Evolutionary conservation across 257 asterid genomes (phyloP), one percentile per base, ranked within the genome.

Genomic region (Handroanthus guayacan): DNA sequence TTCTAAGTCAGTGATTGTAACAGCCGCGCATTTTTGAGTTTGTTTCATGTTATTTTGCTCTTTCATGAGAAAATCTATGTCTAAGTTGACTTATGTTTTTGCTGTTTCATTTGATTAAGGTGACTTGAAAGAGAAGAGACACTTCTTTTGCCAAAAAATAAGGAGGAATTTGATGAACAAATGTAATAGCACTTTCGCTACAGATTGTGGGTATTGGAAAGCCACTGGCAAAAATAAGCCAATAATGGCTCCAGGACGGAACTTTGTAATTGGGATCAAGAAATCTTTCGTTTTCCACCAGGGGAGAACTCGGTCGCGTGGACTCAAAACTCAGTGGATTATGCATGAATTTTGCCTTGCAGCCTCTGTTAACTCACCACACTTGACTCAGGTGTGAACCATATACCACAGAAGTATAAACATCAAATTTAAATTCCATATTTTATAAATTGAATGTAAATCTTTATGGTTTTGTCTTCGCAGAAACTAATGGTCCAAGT

Each of bases 161-260:
- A 75, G 44, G 63, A 73, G 61, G 80, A 78, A 69, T 72, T 45
- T 9, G 5, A 37, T 47, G 79, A 71, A 51, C 44, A 76, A 67
- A 41, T 67, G 75, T 69, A 41, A 69, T 48, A 36, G 50, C 45
- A 67, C 18, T 34, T 61, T 73, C 10, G 44, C 43, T 56, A 69
- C 69, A 11, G 89, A 78, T 45, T 72, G 79, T 79, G 90, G 92
- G 6, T 86, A 81, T 79, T 89, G 91, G 90, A 89, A 78, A 72
- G 52, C 67, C 5, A 72, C 45, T 37, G 89, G 87, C 8, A 81
- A 76, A 70, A 66, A 71, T 47, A 84, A 76, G 82, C 86, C 74
- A 12, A 69, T 88, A 14, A 31, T 73, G 43, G 84, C 69, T 66
- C 75, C 69, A 12, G 82, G 51, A 20, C 70, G 44, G 14, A 73